Conservation (phyloP, 2,329 filamentous ascomycete genomes). For the Paecilomyces formosus region DNA sequence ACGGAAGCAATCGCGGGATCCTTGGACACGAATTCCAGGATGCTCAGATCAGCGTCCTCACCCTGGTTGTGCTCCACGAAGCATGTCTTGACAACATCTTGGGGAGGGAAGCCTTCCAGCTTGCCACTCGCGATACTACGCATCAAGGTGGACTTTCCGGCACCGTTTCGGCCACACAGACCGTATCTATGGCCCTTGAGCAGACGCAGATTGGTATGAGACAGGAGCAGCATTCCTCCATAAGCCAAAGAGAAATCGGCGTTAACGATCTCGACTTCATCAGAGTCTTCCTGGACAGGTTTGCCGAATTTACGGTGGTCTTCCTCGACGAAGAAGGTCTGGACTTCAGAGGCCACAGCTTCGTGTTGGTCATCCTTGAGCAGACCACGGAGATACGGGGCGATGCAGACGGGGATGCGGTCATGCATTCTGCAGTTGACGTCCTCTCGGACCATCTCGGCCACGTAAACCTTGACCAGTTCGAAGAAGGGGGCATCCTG, state of each 20-base stretch:
- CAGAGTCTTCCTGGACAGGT: conserved; percentile 79
- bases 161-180: conserved; percentile 92
- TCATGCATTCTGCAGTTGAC: conserved; percentile 72
- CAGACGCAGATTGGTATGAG: conserved; percentile 88
- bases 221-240: conserved; percentile 92
- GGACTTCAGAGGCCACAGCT: conserved; percentile 63
- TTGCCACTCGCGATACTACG: conserved; percentile 92
- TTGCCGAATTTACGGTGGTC: conserved; percentile 81
- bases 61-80: conserved; percentile 99
- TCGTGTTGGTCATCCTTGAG: conserved; percentile 56
- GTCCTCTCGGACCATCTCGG: conserved; percentile 78
- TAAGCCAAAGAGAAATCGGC: conserved; percentile 96
- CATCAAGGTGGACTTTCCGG: conserved; percentile 99
- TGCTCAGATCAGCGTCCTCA: conserved; percentile 92
- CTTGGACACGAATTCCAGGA: conserved; percentile 85
- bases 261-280: conserved; percentile 94
- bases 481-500: conserved; percentile 59
- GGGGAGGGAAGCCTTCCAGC: conserved; percentile 90
- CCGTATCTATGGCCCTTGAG: conserved; percentile 97
- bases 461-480: conserved; percentile 64
- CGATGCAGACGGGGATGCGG: conserved; percentile 62
- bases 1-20: conserved; percentile 78
- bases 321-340: conserved; percentile 71
- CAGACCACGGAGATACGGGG: conserved; percentile 68
- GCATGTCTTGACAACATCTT: conserved; percentile 87